Evolutionary conservation across 345 rosid species (phyloP), one percentile per base, ranked within the genome.

Genomic region (Citrus hindsii): DNA sequence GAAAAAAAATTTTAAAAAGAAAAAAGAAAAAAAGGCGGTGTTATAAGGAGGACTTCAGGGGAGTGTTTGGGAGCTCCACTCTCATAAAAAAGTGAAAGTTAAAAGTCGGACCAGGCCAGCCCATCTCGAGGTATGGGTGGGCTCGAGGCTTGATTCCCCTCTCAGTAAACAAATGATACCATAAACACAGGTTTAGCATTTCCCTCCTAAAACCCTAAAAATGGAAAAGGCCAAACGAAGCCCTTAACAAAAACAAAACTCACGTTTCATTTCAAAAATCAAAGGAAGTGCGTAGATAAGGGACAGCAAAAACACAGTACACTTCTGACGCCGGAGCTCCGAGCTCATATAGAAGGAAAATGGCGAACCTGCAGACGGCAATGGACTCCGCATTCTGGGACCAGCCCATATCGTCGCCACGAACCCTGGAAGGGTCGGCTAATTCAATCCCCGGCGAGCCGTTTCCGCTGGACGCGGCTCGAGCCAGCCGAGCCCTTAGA

Each of bases 341-440:
- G 21, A 28, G 37, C 19, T 6, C 33, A 21, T 18, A 2, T 4
- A 30, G 38, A 64, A 8, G 40, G 33, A 8, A 64, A 6, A 13
- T 93, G 98, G 94, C 92, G 72, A 88, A 88, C 76, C 80, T 95
- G 55, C 83, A 83, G 84, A 84, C 97, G 79, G 98, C 97, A 53
- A 83, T 93, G 86, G 97, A 92, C 84, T 91, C 98, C 0, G 89
- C 79, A 1, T 95, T 89, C 81, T 91, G 94, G 92, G 98, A 95
- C 89, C 90, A 89, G 22, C 83, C 84, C 80, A 69, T 95, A 19
- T 87, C 98, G 30, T 77, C 98, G 37, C 88, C 95, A 0, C 88
- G 78, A 68, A 82, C 89, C 75, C 83, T 95, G 10, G 95, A 93
- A 53, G 93, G 91, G 53, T 82, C 88, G 10, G 97, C 91, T 71